Conservation (phyloP, 257 asterid species). For the Cynanchum wilfordii region DNA sequence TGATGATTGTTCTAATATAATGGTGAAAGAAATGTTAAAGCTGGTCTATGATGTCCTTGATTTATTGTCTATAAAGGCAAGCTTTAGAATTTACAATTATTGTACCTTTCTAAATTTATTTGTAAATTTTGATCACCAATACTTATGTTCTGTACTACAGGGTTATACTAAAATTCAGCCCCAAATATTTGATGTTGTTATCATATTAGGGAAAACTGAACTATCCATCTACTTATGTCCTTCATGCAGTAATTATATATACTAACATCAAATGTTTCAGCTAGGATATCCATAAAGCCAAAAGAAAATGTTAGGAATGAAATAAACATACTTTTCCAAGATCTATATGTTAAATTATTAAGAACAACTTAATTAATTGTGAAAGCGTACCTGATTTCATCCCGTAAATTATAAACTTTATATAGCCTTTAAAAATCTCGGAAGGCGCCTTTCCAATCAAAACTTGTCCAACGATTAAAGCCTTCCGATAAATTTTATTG, state of each 20-base stretch:
- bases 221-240: background rate
- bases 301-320: background rate
- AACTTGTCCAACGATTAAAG: no score
- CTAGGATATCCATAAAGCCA: background rate
- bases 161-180: conserved; percentile 63
- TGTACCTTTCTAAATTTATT: background rate
- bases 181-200: conserved; percentile 57
- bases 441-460: no score
- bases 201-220: conserved; percentile 23
- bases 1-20: no score
- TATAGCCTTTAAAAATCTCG: no score
- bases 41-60: conserved; percentile 72
- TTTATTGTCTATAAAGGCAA: conserved; percentile 72
- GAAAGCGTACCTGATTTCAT: no score
- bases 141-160: conserved; percentile 34
- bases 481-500: no score
- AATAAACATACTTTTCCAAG: no score
- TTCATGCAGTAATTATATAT: background rate
- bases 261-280: background rate
- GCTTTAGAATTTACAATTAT: conserved; percentile 3
- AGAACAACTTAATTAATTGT: no score
- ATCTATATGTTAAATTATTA: no score
- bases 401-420: no score
- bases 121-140: background rate
- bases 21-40: conserved; percentile 47